Evolutionary conservation across 1,284 basidiomycete genomes (phyloP).

Genomic region (Phenoliferia sp.): DNA sequence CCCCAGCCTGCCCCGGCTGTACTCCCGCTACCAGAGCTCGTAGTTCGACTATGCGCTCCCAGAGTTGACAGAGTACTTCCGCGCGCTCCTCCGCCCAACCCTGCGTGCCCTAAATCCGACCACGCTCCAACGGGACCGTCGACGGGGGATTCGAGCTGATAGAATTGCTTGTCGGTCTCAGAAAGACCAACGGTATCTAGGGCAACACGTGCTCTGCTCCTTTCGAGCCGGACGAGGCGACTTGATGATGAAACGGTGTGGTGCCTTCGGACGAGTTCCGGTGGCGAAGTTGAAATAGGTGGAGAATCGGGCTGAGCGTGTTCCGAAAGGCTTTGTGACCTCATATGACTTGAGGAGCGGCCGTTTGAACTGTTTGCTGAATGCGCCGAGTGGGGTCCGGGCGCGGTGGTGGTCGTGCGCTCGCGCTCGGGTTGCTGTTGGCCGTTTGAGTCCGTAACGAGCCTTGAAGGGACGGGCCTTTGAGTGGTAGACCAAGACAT

Average conservation of each 20-base stretch:
- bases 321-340: no score
- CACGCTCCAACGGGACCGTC: slow-evolving; percentile 7
- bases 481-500: no score
- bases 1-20: neutral
- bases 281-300: no score
- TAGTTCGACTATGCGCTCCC: neutral
- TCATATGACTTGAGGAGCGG: no score
- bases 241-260: slow-evolving; percentile 24
- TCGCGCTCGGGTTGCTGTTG: no score
- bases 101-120: slow-evolving; percentile 21
- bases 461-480: no score
- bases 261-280: slow-evolving; percentile 17
- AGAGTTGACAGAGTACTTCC: neutral
- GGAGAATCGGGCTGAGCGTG: no score
- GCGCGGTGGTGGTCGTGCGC: no score
- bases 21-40: neutral
- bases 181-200: neutral
- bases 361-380: no score
- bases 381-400: no score
- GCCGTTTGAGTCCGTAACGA: no score
- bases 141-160: slow-evolving; percentile 26
- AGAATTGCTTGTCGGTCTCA: slow-evolving; percentile 29
- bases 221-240: slow-evolving; percentile 25
- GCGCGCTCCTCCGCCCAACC: neutral
- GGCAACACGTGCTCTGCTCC: slow-evolving; percentile 22